Base-by-base conservation (phyloP, 805 yeast species). In the Blastobotrys americana region DNA sequence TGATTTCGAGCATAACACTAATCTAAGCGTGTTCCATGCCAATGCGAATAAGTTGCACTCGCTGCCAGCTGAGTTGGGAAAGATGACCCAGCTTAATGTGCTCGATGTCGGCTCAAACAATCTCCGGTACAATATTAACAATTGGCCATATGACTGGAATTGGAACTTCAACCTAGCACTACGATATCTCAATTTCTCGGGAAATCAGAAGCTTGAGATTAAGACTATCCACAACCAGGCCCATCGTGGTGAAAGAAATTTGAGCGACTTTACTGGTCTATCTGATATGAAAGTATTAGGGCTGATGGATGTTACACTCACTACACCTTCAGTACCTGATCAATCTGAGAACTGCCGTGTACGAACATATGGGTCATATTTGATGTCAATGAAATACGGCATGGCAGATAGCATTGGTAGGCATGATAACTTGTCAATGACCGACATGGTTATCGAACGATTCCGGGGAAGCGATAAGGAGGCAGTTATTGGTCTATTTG, bases 81-180 rank as follows among this genome's bases (percentile, higher is more conserved):
- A 80, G 46, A 71, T 88, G 38, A 58, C 65, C 1, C 72, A 76
- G 20, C 66, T 93, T 56, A 75, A 74, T 25, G 82, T 80, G 6
- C 71, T 93, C 31, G 99, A 93, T 66, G 93, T 86, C 15, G 95
- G 97, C 3, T 84, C 94, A 2, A 93, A 93, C 61, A 82, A 80
- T 49, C 69, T 93, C 64, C 84, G 88, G 57, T 93, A 93, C 64
- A 93, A 93, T 56, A 87, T 90, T 45, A 83, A 93, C 2, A 93
- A 93, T 62, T 85, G 88, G 75, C 94, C 93, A 13, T 90, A 86
- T 59, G 98, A 93, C 61, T 93, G 97, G 97, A 93, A 87, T 64
- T 93, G 98, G 98, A 80, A 83, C 55, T 80, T 80, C 69, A 93
- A 93, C 59, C 69, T 74, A 43, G 77, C 78, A 35, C 69, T 93